Conservation (phyloP, 306 rosid genomes). For the Ziziphus jujuba region DNA sequence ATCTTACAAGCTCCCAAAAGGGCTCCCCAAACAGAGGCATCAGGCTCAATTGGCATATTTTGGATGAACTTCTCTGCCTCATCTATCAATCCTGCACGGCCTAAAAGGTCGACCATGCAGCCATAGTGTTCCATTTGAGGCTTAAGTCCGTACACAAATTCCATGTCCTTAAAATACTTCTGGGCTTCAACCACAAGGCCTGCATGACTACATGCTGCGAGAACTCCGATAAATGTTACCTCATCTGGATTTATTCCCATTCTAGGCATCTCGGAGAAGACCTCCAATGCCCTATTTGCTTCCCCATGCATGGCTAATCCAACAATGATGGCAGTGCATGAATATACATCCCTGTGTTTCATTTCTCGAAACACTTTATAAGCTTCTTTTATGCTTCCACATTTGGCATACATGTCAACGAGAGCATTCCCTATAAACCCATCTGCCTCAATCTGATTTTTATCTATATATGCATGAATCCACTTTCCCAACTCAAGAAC, state of each 20-base stretch:
- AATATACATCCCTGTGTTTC: slow-evolving; percentile 37
- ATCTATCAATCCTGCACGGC: slow-evolving; percentile 35
- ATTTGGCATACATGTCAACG: slow-evolving; percentile 48
- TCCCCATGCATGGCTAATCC: slow-evolving; percentile 49
- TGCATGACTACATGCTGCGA: slow-evolving; percentile 44
- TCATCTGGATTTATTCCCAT: slow-evolving; percentile 34
- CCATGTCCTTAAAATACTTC: slow-evolving; percentile 36
- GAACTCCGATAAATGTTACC: slow-evolving; percentile 45
- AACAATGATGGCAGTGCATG: slow-evolving; percentile 39
- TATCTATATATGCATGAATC: slow-evolving; percentile 40
- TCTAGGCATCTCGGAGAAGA: slow-evolving; percentile 34
- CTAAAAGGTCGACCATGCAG: slow-evolving; percentile 54
- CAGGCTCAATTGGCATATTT: slow-evolving; percentile 41
- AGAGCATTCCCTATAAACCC: slow-evolving; percentile 45
- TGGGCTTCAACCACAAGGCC: slow-evolving; percentile 44
- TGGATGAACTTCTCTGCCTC: slow-evolving; percentile 36
- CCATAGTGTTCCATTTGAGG: slow-evolving; percentile 44
- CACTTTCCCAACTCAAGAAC: slow-evolving; percentile 44
- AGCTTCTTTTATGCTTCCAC: slow-evolving; percentile 43
- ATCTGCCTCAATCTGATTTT: slow-evolving; percentile 29
- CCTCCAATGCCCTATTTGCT: slow-evolving; percentile 26
- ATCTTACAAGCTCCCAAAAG: slow-evolving; percentile 46
- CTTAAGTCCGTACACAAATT: slow-evolving; percentile 25
- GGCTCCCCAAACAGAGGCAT: slow-evolving; percentile 41
- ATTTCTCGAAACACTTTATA: slow-evolving; percentile 31